Evolutionary conservation across 768 basidiomycete species (phyloP).

Genomic region (Candolleomyces eurysporus): DNA sequence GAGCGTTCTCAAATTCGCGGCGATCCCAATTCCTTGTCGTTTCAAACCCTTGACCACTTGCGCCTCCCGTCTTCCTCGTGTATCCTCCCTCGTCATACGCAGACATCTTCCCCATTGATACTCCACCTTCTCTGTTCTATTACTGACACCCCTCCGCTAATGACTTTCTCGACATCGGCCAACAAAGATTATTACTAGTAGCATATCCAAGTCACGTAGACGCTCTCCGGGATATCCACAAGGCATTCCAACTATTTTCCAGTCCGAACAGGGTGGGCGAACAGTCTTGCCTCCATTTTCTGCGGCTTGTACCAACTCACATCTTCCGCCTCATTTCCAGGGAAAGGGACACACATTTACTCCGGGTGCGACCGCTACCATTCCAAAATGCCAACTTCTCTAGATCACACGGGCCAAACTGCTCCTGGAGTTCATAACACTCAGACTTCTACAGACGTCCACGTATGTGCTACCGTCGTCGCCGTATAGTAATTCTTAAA

Average conservation of each 20-base stretch:
- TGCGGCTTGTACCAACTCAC: conserved; percentile 84
- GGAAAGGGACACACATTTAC: too few species aligned
- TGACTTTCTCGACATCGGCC: conserved; percentile 54
- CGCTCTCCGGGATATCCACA: conserved; percentile 67
- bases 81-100: conserved; percentile 37
- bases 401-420: too few species aligned
- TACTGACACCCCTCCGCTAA: conserved; percentile 55
- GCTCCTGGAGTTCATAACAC: too few species aligned
- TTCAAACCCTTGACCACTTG: conserved; percentile 30
- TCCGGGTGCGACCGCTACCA: too few species aligned
- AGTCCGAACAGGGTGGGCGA: conserved; percentile 86
- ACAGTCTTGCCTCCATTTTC: conserved; percentile 83
- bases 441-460: too few species aligned
- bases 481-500: too few species aligned
- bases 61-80: conserved; percentile 51
- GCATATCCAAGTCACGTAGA: conserved; percentile 64
- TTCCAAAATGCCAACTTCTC: too few species aligned
- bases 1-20: conserved; percentile 15
- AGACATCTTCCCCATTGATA: conserved; percentile 49
- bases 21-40: conserved; percentile 17
- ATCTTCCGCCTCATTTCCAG: too few species aligned
- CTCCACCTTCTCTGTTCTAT: conserved; percentile 43
- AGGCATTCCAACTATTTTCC: conserved; percentile 50
- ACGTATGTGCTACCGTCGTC: too few species aligned
- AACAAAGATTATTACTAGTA: conserved; percentile 71